Conservation (phyloP, 1,284 basidiomycete species). For the Tilletia walkeri region DNA sequence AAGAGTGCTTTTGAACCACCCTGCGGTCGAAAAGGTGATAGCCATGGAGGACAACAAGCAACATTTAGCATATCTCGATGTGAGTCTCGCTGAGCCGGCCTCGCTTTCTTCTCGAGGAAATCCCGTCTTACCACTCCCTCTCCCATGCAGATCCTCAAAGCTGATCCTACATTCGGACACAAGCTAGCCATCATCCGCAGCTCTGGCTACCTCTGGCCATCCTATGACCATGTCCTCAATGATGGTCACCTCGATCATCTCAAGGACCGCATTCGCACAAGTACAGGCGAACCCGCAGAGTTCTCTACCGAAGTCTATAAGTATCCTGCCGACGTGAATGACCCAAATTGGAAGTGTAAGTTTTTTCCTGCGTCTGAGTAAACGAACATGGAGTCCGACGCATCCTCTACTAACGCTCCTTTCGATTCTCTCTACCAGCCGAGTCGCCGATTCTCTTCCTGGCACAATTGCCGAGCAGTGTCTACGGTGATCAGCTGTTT, state of each 20-base stretch:
- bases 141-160: constrained; percentile 14
- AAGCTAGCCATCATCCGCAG: constrained; percentile 31
- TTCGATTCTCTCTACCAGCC: background rate
- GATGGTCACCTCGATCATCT: constrained; percentile 39
- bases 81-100: background rate
- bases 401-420: background rate
- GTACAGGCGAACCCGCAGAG: constrained; percentile 24
- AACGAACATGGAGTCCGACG: background rate
- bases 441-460: constrained; percentile 41
- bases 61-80: constrained; percentile 3
- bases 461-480: constrained; percentile 50
- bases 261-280: constrained; percentile 26
- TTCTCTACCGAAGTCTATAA: constrained; percentile 25
- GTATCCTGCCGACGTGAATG: constrained; percentile 24
- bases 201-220: constrained; percentile 39
- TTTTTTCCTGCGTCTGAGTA: background rate
- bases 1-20: constrained; percentile 36
- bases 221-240: constrained; percentile 35
- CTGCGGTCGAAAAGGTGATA: constrained; percentile 50
- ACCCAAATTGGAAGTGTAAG: constrained; percentile 23
- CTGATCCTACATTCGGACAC: constrained; percentile 25
- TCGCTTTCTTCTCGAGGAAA: background rate
- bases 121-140: too few relatives aligned
- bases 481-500: constrained; percentile 52
- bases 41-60: constrained; percentile 34